Evolutionary conservation across 179 eudicot genomes (phyloP).

Genomic region (Monotropa hypopitys): DNA sequence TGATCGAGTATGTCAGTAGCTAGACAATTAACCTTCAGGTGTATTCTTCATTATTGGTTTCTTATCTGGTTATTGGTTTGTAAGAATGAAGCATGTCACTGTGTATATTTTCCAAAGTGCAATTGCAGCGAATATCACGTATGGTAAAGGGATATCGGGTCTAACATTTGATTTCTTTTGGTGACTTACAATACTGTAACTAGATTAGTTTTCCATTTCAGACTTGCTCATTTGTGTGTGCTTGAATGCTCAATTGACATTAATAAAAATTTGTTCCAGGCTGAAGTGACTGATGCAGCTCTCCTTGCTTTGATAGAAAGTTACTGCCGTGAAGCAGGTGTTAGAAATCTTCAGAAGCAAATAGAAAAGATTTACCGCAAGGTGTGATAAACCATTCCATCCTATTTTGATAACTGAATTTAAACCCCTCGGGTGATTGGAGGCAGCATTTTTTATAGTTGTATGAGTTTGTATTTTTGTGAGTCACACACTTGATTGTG

Average conservation of each 20-base stretch:
- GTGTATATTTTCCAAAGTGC: neutral
- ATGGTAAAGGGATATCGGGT: neutral
- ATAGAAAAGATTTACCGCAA: constrained; percentile 97
- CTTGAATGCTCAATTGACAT: neutral
- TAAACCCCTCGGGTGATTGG: neutral
- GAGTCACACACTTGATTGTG: no score
- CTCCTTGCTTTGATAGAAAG: constrained; percentile 86
- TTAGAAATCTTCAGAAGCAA: constrained; percentile 93
- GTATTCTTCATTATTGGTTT: neutral
- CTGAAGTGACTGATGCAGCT: constrained; percentile 82
- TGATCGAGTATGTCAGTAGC: neutral
- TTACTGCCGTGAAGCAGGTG: constrained; percentile 98
- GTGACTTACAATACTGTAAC: neutral
- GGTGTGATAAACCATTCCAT: constrained; percentile 30
- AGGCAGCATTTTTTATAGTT: neutral
- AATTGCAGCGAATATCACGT: neutral
- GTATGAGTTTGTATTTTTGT: neutral
- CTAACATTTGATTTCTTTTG: neutral
- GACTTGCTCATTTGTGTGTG: neutral
- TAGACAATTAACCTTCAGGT: neutral
- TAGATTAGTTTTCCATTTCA: neutral
- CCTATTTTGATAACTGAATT: neutral
- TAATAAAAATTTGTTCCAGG: constrained; percentile 30
- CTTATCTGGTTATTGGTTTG: neutral
- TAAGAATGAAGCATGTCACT: neutral